Evolutionary conservation across 2,329 filamentous ascomycete species (phyloP).

Genomic region (Neoarthrinium moseri): DNA sequence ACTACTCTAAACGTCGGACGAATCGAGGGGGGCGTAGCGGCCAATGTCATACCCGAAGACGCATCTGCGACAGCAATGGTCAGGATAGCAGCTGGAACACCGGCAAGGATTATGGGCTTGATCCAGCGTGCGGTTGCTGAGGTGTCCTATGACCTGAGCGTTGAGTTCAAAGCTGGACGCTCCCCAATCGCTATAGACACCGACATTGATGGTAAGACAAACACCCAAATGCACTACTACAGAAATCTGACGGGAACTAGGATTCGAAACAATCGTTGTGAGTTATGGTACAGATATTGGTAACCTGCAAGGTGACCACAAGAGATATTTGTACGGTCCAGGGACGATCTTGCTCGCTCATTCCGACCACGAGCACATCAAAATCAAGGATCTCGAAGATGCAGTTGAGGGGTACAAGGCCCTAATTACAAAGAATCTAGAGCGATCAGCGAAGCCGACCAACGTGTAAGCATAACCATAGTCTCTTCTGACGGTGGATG

Average conservation of each 20-base stretch:
- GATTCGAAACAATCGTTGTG: conserved; percentile 74
- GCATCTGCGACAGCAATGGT: background rate
- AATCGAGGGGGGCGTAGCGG: conserved; percentile 8
- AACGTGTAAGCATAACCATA: too few species aligned
- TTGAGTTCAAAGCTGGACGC: background rate
- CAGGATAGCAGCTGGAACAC: background rate
- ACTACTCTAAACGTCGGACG: conserved; percentile 6
- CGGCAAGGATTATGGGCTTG: background rate
- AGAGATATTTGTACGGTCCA: conserved; percentile 63
- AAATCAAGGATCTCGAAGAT: conserved; percentile 67
- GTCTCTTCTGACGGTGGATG: too few species aligned
- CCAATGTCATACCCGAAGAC: conserved; percentile 6
- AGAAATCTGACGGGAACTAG: conserved; percentile 26
- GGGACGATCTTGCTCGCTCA: conserved; percentile 80
- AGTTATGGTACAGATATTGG: conserved; percentile 93
- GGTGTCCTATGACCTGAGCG: background rate
- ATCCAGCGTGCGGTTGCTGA: background rate
- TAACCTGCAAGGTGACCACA: conserved; percentile 65
- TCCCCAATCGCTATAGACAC: conserved; percentile 1
- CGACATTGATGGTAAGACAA: conserved; percentile 6
- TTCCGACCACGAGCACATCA: conserved; percentile 74
- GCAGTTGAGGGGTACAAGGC: conserved; percentile 76
- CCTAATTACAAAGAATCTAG: conserved; percentile 54
- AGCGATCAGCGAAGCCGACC: too few species aligned
- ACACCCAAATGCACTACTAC: background rate